phyloP scores from a whole-genome alignment of 495 filamentous ascomycete genomes.

The Xylaria curta region DNA sequence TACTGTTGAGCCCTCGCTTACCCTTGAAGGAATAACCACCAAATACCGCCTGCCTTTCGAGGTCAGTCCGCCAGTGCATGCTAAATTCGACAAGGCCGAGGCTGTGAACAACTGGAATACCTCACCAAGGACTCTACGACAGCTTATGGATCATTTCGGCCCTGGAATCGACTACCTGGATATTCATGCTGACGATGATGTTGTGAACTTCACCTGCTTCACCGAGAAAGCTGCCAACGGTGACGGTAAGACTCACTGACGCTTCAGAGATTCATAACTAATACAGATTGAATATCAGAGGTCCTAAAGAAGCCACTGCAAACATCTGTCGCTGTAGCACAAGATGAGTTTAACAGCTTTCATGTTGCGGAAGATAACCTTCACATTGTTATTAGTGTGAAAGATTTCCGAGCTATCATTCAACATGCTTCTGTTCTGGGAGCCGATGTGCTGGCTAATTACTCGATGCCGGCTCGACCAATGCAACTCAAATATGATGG shows the following conservation, averaged over 20 bases:
- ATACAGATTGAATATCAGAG: conserved; percentile 54
- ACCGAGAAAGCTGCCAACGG: conserved; percentile 88
- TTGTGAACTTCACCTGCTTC: conserved; percentile 85
- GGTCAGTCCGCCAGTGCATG: conserved; percentile 78
- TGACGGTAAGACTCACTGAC: conserved; percentile 62
- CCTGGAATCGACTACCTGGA: conserved; percentile 90
- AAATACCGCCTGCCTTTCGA: conserved; percentile 94
- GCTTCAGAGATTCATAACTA: not conserved
- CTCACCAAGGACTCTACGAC: conserved; percentile 73
- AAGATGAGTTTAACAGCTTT: conserved; percentile 85
- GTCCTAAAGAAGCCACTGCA: conserved; percentile 93
- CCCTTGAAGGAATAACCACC: conserved; percentile 74
- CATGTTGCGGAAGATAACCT: conserved; percentile 74
- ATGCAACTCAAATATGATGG: conserved; percentile 80
- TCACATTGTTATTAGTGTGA: conserved; percentile 88
- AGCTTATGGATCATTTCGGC: conserved; percentile 91
- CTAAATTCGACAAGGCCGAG: conserved; percentile 76
- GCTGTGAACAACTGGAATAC: conserved; percentile 82
- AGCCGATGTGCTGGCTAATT: conserved; percentile 73
- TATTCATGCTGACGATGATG: conserved; percentile 71
- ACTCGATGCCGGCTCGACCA: conserved; percentile 80
- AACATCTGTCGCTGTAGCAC: conserved; percentile 87
- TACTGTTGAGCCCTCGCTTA: not conserved
- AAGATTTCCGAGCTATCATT: conserved; percentile 92
- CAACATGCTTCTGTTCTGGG: conserved; percentile 80